Evolutionary conservation across 1,284 basidiomycete species (phyloP).

Genomic region (Ustilago cynodontis): DNA sequence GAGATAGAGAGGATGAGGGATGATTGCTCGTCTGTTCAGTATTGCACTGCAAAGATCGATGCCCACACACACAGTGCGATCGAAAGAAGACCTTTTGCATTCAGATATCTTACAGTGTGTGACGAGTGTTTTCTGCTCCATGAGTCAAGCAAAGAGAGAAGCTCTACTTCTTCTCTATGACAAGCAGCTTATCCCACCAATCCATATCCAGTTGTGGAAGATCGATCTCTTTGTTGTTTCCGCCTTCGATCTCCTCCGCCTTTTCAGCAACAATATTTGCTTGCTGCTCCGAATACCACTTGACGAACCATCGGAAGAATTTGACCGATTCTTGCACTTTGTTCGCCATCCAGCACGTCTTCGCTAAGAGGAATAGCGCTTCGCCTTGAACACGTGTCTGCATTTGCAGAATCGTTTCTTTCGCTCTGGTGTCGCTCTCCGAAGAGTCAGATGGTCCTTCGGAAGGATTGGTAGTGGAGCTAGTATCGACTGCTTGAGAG

Average conservation of each 20-base stretch:
- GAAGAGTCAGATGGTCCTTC: background rate
- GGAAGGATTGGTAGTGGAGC: background rate
- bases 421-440: background rate
- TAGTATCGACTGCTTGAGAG: background rate
- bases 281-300: constrained; percentile 44
- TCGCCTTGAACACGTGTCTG: constrained; percentile 40
- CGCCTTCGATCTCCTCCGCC: background rate
- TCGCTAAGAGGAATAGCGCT: constrained; percentile 31
- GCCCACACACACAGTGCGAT: too few species aligned
- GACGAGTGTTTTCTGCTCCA: too few species aligned
- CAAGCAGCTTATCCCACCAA: constrained; percentile 43
- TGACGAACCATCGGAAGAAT: constrained; percentile 38
- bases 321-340: constrained; percentile 38
- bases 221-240: constrained; percentile 5
- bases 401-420: constrained; percentile 3
- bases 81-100: too few species aligned
- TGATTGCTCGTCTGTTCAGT: background rate
- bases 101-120: too few species aligned
- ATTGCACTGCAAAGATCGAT: too few species aligned
- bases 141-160: too few species aligned
- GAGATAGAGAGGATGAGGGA: constrained; percentile 46
- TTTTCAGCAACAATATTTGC: background rate
- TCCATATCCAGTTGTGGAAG: constrained; percentile 25
- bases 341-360: constrained; percentile 31
- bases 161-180: constrained; percentile 18